Conservation (phyloP, 2,329 filamentous ascomycete genomes). For the Colletotrichum trifolii region DNA sequence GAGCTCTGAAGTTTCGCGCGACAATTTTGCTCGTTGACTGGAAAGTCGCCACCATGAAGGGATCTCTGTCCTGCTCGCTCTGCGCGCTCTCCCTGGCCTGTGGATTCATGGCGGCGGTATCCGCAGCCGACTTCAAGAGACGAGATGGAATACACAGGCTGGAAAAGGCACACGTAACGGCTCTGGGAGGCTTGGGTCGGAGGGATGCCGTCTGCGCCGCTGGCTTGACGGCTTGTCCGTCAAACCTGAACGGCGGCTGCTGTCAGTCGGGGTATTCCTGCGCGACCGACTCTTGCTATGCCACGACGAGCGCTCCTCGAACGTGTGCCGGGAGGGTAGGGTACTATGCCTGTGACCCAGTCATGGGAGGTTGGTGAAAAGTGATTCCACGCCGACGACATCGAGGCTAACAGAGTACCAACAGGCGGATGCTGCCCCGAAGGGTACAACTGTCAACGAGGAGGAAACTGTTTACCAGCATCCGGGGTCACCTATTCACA, state of each 20-base stretch:
- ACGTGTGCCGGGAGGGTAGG: slow-evolving; percentile 50
- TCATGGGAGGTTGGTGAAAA: slow-evolving; percentile 47
- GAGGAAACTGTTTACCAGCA: slow-evolving; percentile 55
- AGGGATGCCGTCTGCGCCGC: slow-evolving; percentile 41
- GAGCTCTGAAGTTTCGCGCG: neutral
- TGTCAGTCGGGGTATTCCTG: slow-evolving; percentile 62
- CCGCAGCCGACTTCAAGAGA: slow-evolving; percentile 43
- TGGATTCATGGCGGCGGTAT: neutral
- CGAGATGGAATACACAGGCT: slow-evolving; percentile 46
- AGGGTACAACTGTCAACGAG: slow-evolving; percentile 55
- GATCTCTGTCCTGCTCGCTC: slow-evolving; percentile 9
- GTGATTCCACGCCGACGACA: slow-evolving; percentile 28
- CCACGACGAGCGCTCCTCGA: slow-evolving; percentile 55
- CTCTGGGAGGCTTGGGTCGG: slow-evolving; percentile 14
- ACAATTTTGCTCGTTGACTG: slow-evolving; percentile 7
- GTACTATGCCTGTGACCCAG: slow-evolving; percentile 54
- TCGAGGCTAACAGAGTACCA: slow-evolving; percentile 10
- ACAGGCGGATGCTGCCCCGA: slow-evolving; percentile 58
- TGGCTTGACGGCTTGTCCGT: slow-evolving; percentile 48
- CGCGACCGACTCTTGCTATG: slow-evolving; percentile 58
- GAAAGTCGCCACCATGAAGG: slow-evolving; percentile 13
- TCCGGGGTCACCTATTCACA: slow-evolving; percentile 52
- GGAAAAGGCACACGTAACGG: slow-evolving; percentile 42
- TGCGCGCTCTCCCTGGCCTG: slow-evolving; percentile 20
- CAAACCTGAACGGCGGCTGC: slow-evolving; percentile 56